Evolutionary conservation across 1,284 basidiomycete species (phyloP), one percentile per base, ranked within the genome.

Genomic region (Fomitopsis palustris): DNA sequence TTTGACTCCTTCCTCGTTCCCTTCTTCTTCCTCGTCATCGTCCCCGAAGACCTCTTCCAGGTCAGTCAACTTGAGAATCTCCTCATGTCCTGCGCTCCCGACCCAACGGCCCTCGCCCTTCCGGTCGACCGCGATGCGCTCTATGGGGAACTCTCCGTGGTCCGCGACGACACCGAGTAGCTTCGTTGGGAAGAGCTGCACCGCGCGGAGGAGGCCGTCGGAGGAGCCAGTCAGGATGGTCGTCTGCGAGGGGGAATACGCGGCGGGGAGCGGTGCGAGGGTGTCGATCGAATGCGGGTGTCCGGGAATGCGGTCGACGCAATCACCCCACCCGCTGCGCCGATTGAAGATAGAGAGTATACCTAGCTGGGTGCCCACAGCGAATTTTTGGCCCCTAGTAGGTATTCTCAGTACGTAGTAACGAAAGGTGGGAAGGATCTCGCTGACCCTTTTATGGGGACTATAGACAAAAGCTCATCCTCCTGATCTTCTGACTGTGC

Each of bases 401-500:
- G 25, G 16, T 27, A 10, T 45, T 52, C 55, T 25, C 4, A 27
- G 21, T 16, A 8, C 6, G 12, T 41, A 2, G 27, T n/a, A 9
- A 27, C 4, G 7, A 25, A 14, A 25, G 3, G 3, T 10, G 19
- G 4, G 2, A n/a, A 5, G 23, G 4, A 25, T 37, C 38, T 29
- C 25, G 21, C 81, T 49, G 69, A 90, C 86, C 86, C 84, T 78
- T 92, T 93, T 69, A 98, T 92, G 5, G 91, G 74, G 16, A 90
- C 85, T 55, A 96, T 85, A 4, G 91, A 93, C 6, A 98, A 79
- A 27, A 98, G 77, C 70, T 98, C 96, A 71, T 98, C 96, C 71
- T 98, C 96, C 73, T 98, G 96, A 75, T 98, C 93, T 69, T 96
- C 94, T 17, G 91, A 93, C 54, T 93, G 88, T 0, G 88, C 86